Evolutionary conservation across 495 filamentous ascomycete genomes (phyloP), one percentile per base, ranked within the genome.

Genomic region (Chaetomidium leptoderma): DNA sequence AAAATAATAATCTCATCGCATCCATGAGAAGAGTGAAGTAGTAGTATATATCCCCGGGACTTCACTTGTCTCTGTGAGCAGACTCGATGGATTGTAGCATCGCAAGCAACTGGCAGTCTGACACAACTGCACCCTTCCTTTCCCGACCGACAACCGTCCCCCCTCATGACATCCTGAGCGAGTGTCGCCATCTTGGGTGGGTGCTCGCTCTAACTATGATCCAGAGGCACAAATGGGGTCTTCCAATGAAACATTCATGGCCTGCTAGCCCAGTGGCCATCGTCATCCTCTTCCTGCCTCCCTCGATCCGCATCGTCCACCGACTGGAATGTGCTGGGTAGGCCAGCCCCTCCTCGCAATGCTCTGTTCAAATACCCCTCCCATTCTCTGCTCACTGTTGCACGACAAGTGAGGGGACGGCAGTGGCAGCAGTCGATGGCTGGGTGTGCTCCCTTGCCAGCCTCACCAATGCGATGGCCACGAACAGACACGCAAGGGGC

Each of bases 291-390:
- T 5, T 13, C 37, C 26, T 8, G 0, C 37, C 47, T 50, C 35
- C 52, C 51, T 35, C 26, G 11, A 19, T 45, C 43, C 13, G n/a
- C 35, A 45, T 19, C n/a, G 11, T 29, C 36, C 32, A 23, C 51
- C 30, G 44, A 23, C 50, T 67, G 65, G 65, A 67, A 67, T 67
- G 61, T 36, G 50, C 21, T n/a, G 27, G 27, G 9, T 37, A 40
- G 29, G 19, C 65, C 65, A 67, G 43, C 59, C 65, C 47, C 55
- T 44, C 51, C 47, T 48, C 54, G 39, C 49, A 55, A 49, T 55
- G 52, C 35, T 14, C 46, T 39, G 30, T 43, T 56, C 36, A 23
- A 42, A 44, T 24, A 57, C 32, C 56, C 45, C 37, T 49, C 42
- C 33, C 43, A 30, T 60, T 52, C 53, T 9, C 21, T 52, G 13